phyloP scores from a whole-genome alignment of 2,329 filamentous ascomycete genomes.

The Juglanconis sp. region DNA sequence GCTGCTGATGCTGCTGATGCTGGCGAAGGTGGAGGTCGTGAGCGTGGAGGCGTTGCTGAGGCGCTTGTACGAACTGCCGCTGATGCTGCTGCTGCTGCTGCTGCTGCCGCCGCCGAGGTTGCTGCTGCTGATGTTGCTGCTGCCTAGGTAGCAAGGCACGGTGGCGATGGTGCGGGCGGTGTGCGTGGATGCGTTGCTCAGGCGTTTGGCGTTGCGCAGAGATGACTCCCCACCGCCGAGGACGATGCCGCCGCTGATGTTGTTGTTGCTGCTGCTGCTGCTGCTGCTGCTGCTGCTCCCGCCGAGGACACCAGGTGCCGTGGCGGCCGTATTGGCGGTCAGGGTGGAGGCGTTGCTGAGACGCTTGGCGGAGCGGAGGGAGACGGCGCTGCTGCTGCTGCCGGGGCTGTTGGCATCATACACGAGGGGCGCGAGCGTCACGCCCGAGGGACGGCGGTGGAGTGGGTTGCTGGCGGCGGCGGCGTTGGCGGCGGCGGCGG shows the following conservation, averaged over 20 bases:
- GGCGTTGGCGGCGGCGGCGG: too few species aligned
- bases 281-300: background rate
- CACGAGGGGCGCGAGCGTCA: background rate
- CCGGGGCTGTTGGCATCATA: background rate
- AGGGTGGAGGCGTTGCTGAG: constrained; percentile 11
- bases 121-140: background rate
- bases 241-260: constrained; percentile 1
- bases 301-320: background rate
- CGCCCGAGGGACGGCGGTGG: background rate
- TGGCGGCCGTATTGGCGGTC: constrained; percentile 10
- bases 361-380: background rate
- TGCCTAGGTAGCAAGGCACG: background rate
- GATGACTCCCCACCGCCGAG: background rate
- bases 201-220: background rate
- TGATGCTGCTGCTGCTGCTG: background rate
- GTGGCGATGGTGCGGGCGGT: constrained; percentile 12
- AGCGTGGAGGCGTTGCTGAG: constrained; percentile 13
- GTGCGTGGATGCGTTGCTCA: constrained; percentile 8
- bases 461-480: background rate
- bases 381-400: background rate
- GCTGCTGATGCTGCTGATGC: constrained; percentile 4
- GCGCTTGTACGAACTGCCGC: background rate
- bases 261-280: background rate
- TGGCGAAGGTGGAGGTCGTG: constrained; percentile 7
- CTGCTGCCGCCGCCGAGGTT: too few species aligned